A percentile compares a stretch with the other conserved stretches of the same genome.
Conservation (phyloP, 2,329 filamentous ascomycete genomes). For the Fusarium graminum region DNA sequence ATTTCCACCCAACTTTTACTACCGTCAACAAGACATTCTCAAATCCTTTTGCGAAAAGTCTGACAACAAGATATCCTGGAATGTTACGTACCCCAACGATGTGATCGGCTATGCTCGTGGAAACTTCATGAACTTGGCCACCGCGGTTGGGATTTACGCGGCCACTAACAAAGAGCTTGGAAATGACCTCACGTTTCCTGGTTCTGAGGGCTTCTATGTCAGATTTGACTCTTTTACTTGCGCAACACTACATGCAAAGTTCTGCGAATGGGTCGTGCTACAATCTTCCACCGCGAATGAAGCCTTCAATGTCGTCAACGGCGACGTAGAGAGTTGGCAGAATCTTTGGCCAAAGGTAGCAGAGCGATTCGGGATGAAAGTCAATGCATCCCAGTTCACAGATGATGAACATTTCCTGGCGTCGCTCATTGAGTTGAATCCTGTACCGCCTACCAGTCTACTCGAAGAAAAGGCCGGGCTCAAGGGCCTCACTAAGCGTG, state of each 20-base stretch:
- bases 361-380: neutral
- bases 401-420: neutral
- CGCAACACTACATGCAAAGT: constrained; percentile 4
- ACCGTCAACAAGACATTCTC: constrained; percentile 17
- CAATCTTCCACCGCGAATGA: constrained; percentile 2
- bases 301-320: constrained; percentile 17
- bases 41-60: neutral
- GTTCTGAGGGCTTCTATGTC: neutral
- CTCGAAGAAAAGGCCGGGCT: constrained; percentile 2
- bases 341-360: constrained; percentile 12
- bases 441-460: neutral
- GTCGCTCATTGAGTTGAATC: neutral
- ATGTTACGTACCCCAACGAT: constrained; percentile 25
- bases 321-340: constrained; percentile 20
- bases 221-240: constrained; percentile 11
- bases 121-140: constrained; percentile 30
- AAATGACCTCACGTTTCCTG: constrained; percentile 6
- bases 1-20: constrained; percentile 30
- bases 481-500: neutral
- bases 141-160: constrained; percentile 11
- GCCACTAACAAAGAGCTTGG: constrained; percentile 13
- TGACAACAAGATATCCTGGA: neutral
- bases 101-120: constrained; percentile 25
- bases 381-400: neutral
- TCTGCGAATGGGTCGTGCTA: constrained; percentile 17